These are phyloP conservation scores for Colletotrichum sp. DNA, from an alignment of 2,329 filamentous ascomycete species.

Conservation along the genomic window DNA sequence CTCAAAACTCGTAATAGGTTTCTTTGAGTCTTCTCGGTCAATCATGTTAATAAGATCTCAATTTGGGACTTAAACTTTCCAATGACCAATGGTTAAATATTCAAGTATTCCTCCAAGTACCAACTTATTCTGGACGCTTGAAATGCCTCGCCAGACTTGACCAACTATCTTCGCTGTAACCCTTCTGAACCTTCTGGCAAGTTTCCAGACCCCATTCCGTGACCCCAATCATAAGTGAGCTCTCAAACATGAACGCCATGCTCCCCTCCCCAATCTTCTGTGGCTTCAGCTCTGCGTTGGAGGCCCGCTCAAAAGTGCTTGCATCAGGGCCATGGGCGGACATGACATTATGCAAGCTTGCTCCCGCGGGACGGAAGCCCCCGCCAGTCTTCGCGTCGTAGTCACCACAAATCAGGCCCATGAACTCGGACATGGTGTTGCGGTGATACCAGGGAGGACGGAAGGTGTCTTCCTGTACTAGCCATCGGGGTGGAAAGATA, in stretches of 20 bases:
- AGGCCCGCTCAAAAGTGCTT: constrained; percentile 48
- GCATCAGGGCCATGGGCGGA: constrained; percentile 58
- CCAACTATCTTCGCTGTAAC: constrained; percentile 72
- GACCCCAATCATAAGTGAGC: constrained; percentile 56
- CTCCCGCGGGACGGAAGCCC: constrained; percentile 48
- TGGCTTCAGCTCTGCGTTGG: constrained; percentile 46
- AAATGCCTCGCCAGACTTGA: constrained; percentile 24
- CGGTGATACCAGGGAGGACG: constrained; percentile 64
- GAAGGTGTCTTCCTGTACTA: constrained; percentile 63
- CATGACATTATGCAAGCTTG: constrained; percentile 62
- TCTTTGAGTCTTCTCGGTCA: background rate
- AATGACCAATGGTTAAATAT: accelerated
- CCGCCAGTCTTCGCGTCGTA: constrained; percentile 53
- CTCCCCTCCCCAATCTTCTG: constrained; percentile 48
- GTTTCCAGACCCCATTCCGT: constrained; percentile 56
- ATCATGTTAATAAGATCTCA: background rate
- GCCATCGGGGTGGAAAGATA: constrained; percentile 65
- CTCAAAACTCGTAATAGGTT: background rate
- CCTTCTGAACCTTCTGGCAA: constrained; percentile 45
- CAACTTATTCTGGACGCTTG: background rate
- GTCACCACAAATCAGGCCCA: constrained; percentile 48
- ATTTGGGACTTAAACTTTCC: background rate
- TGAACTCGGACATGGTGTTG: constrained; percentile 55
- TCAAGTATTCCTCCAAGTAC: background rate
- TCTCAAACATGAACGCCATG: constrained; percentile 58